These are phyloP conservation scores for Tricholoma saponaceum DNA, from an alignment of 768 basidiomycete genomes.

Conservation along the genomic window DNA sequence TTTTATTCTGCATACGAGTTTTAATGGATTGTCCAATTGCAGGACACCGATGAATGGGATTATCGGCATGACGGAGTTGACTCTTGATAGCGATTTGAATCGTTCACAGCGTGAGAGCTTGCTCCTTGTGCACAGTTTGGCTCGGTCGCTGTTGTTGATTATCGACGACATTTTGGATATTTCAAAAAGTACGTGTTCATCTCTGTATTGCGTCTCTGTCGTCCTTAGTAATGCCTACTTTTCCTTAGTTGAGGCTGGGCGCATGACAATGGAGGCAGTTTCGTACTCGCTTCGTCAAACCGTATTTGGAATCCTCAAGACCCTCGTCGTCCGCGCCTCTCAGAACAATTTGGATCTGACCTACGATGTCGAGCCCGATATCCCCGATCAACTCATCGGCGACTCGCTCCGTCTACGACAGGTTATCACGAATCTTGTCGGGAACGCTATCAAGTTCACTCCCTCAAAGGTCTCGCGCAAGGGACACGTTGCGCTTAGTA, in stretches of 20 bases:
- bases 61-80: no score
- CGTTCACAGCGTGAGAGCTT: no score
- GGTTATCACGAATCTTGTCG: constrained; percentile 93
- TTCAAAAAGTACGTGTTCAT: constrained; percentile 75
- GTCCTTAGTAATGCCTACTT: constrained; percentile 10
- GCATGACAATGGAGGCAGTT: constrained; percentile 99
- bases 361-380: no score
- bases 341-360: constrained; percentile 96
- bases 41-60: constrained; percentile 99
- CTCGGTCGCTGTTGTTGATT: constrained; percentile 88
- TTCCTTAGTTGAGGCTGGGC: constrained; percentile 85
- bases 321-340: constrained; percentile 94
- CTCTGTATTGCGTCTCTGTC: not conserved
- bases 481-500: no score
- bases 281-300: constrained; percentile 96
- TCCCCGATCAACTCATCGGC: constrained; percentile 97
- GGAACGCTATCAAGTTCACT: constrained; percentile 97
- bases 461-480: no score
- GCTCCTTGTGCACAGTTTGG: constrained; percentile 91
- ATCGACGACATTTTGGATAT: constrained; percentile 99
- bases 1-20: no score
- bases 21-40: not conserved
- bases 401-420: constrained; percentile 93
- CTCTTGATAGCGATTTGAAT: no score
- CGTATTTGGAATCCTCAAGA: constrained; percentile 96